Evolutionary conservation across 2,329 filamentous ascomycete genomes (phyloP).

Genomic region (Coniochaeta ligniaria): DNA sequence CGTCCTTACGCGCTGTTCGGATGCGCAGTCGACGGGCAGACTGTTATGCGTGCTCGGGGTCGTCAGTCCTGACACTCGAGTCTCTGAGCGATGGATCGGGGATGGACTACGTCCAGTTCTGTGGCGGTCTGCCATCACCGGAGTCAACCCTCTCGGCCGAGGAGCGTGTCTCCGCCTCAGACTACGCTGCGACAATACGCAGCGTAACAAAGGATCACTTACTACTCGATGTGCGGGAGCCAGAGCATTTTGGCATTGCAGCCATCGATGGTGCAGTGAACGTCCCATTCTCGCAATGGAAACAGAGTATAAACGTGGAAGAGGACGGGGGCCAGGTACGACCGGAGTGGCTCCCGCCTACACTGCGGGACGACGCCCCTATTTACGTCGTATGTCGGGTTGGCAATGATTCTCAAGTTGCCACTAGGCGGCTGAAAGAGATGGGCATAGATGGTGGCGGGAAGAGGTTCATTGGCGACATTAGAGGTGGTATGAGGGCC

Average conservation of each 20-base stretch:
- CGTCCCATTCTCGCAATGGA: constrained; percentile 52
- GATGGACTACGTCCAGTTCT: constrained; percentile 82
- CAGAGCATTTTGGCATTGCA: constrained; percentile 77
- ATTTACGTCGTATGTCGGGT: constrained; percentile 69
- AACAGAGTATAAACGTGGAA: constrained; percentile 16
- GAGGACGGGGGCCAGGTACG: constrained; percentile 2
- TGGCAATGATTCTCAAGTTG: constrained; percentile 73
- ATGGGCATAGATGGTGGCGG: constrained; percentile 45
- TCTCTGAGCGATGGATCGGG: constrained; percentile 57
- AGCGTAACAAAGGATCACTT: constrained; percentile 33
- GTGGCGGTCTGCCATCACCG: constrained; percentile 51
- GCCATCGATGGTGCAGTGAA: constrained; percentile 71
- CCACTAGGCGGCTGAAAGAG: constrained; percentile 57
- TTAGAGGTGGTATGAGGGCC: constrained; percentile 62
- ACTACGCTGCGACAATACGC: constrained; percentile 39
- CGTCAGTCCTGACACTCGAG: constrained; percentile 54
- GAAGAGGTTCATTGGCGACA: constrained; percentile 58
- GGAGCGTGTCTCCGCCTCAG: constrained; percentile 60
- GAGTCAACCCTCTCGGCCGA: constrained; percentile 50
- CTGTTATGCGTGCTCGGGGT: constrained; percentile 70
- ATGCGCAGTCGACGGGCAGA: constrained; percentile 61
- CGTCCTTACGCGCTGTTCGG: constrained; percentile 63
- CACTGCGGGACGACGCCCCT: constrained; percentile 37
- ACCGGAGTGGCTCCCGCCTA: constrained; percentile 14
- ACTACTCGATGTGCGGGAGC: constrained; percentile 77